phyloP scores from a whole-genome alignment of 441 rosid species.

The Gossypium armourianum region DNA sequence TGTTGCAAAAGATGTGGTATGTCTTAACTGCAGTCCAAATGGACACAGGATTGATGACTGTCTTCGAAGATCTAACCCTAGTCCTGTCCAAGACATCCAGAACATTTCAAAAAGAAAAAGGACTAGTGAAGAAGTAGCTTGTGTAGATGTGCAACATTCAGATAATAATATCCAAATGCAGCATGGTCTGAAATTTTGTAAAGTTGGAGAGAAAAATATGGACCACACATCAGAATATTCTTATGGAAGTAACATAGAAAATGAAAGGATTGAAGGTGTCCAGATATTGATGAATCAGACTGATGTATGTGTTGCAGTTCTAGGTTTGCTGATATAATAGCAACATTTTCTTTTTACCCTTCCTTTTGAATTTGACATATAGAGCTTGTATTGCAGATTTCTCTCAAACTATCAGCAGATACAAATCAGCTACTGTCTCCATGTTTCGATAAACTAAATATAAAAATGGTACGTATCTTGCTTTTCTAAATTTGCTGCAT shows the following conservation, averaged over 20 bases:
- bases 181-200: slow-evolving; percentile 29
- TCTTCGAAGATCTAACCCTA: slow-evolving; percentile 16
- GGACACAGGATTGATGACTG: slow-evolving; percentile 14
- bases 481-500: slow-evolving; percentile 8
- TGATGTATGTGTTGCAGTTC: slow-evolving; percentile 43
- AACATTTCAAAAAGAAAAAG: slow-evolving; percentile 46
- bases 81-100: slow-evolving; percentile 23
- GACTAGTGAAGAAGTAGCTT: slow-evolving; percentile 33
- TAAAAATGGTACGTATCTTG: slow-evolving; percentile 34
- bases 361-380: slow-evolving; percentile 14
- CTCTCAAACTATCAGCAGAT: slow-evolving; percentile 36
- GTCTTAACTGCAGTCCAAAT: slow-evolving; percentile 22
- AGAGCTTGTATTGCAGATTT: slow-evolving; percentile 43
- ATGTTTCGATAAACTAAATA: slow-evolving; percentile 35
- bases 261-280: slow-evolving; percentile 24
- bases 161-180: slow-evolving; percentile 23
- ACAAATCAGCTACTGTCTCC: slow-evolving; percentile 43
- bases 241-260: slow-evolving; percentile 23
- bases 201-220: slow-evolving; percentile 22
- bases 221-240: slow-evolving; percentile 25
- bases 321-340: neutral
- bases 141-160: slow-evolving; percentile 26
- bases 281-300: slow-evolving; percentile 34
- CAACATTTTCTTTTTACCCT: neutral
- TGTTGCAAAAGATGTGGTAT: slow-evolving; percentile 22